Conservation (phyloP, 306 rosid genomes). For the Begonia peltatifolia region DNA sequence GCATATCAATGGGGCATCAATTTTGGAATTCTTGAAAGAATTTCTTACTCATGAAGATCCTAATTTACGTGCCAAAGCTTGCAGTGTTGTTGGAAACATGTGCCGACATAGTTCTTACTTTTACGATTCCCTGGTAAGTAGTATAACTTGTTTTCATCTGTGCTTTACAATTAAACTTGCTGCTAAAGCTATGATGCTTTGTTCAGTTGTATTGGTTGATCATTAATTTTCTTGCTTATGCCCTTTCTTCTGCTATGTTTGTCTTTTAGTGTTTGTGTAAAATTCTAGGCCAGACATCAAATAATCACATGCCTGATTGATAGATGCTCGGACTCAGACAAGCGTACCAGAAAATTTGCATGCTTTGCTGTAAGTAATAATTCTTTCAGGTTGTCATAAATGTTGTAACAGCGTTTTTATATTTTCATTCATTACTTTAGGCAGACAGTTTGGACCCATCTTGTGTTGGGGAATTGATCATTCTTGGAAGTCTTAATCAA, state of each 20-base stretch:
- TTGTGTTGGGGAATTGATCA: too few species aligned
- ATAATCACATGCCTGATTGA: constrained; percentile 69
- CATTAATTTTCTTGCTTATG: too few species aligned
- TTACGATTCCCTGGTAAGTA: constrained; percentile 53
- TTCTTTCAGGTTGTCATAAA: too few species aligned
- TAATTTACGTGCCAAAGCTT: constrained; percentile 84
- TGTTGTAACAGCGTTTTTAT: too few species aligned
- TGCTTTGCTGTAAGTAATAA: constrained; percentile 84
- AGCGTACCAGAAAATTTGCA: constrained; percentile 87
- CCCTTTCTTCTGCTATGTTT: too few species aligned
- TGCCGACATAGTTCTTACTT: constrained; percentile 86
- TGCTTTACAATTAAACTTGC: too few species aligned
- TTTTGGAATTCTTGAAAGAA: constrained; percentile 69
- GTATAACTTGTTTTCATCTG: too few species aligned
- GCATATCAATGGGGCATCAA: constrained; percentile 57
- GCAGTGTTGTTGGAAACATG: constrained; percentile 98
- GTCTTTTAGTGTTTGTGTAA: background rate
- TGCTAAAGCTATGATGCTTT: too few species aligned
- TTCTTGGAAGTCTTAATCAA: too few species aligned
- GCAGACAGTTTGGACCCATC: too few species aligned
- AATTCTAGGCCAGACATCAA: constrained; percentile 52
- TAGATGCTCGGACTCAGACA: constrained; percentile 87
- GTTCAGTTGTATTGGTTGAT: too few species aligned
- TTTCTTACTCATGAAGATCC: constrained; percentile 83
- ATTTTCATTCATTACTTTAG: too few species aligned